Evolutionary conservation across 176 grass and related monocot species (phyloP), one percentile per base, ranked within the genome.

Genomic region (Chrysopogon serrulatus): DNA sequence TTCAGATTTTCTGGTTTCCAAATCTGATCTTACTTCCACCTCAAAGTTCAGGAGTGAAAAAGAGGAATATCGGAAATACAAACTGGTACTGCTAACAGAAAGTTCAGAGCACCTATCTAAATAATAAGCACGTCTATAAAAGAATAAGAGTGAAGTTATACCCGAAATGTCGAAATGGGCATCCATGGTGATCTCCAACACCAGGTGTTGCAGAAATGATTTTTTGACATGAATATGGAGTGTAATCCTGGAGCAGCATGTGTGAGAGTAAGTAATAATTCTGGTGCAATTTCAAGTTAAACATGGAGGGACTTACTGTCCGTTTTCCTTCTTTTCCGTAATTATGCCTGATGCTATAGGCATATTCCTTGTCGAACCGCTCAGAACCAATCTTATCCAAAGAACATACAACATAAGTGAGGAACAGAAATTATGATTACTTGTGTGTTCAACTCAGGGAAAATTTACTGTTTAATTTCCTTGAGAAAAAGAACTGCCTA

Each of bases 291-390:
- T 61, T 47, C n/a, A 66, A 44, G 18, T 39, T 82, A 71, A 0
- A 5, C 27, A 62, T 10, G 74, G 59, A 67, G 74, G 35, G 53
- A 10, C 84, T 73, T 95, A 98, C 96, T 10, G 83, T 93, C 53
- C 96, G 82, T 78, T 98, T 99, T 87, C 93, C 96, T 94, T 99
- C 93, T 92, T 99, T 99, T 86, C 96, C 96, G 65, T 99, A 99
- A 63, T 94, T 94, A 71, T 96, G 87, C 47, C 96, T 94, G 63
- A 99, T 90, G 78, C 30, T 76, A 77, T 99, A 99, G 45, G 91
- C 89, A 85, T 96, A 99, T 87, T 99, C 96, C 82, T 99, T 99
- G 77, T 99, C 96, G 49, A 96, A 99, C 39, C 91, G 72, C 74
- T 99, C 96, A 71, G 89, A 79, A 53, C 96, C 96, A 82, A 99